Percentiles rank a stretch among this genome's conserved stretches.
phyloP scores from a whole-genome alignment of 768 basidiomycete genomes.

The Lactarius trivialis region DNA sequence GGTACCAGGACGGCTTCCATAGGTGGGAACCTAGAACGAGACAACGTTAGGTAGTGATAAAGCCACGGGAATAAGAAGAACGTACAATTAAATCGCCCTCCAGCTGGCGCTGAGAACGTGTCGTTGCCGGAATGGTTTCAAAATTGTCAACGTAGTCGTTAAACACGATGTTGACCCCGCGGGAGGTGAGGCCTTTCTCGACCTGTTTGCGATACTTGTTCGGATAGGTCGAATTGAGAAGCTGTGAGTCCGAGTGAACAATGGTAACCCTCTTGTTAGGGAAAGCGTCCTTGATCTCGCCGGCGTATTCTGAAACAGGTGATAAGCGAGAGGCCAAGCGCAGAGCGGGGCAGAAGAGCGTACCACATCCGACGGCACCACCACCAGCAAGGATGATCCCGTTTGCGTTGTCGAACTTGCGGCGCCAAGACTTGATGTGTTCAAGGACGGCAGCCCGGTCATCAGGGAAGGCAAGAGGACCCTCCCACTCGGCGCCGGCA shows the following conservation, averaged over 20 bases:
- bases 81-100: slow-evolving; percentile 55
- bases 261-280: slow-evolving; percentile 51
- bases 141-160: slow-evolving; percentile 42
- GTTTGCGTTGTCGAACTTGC: slow-evolving; percentile 28
- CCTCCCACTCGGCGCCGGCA: slow-evolving; percentile 16
- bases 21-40: slow-evolving; percentile 27
- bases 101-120: slow-evolving; percentile 44
- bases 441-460: slow-evolving; percentile 22
- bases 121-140: slow-evolving; percentile 37
- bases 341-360: slow-evolving; percentile 8
- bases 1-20: slow-evolving; percentile 43
- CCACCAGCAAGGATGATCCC: slow-evolving; percentile 34
- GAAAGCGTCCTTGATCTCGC: slow-evolving; percentile 39
- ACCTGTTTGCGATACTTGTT: slow-evolving; percentile 44
- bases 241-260: slow-evolving; percentile 47
- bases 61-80: not conserved
- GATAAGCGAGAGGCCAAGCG: not conserved
- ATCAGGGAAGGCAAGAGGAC: slow-evolving; percentile 38
- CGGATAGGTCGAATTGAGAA: slow-evolving; percentile 54
- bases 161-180: slow-evolving; percentile 46
- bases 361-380: slow-evolving; percentile 40
- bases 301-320: slow-evolving; percentile 35
- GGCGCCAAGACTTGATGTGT: slow-evolving; percentile 28
- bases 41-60: not conserved
- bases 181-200: slow-evolving; percentile 35